Conservation (phyloP, 2,329 filamentous ascomycete genomes). For the Phialophora chinensis region DNA sequence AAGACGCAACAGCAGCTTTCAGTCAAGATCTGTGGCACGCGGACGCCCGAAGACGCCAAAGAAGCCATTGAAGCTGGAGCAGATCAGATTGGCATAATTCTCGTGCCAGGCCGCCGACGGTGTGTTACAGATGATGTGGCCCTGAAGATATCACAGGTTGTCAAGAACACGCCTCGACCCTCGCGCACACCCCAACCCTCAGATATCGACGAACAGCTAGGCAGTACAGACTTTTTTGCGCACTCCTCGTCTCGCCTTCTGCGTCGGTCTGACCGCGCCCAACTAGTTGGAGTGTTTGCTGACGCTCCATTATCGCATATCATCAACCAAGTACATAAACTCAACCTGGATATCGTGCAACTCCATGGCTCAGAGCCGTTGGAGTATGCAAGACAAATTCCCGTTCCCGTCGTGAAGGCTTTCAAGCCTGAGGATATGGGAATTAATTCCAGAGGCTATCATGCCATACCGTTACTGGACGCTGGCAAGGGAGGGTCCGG, state of each 20-base stretch:
- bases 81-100: conserved; percentile 90
- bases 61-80: conserved; percentile 84
- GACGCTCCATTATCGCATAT: conserved; percentile 86
- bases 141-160: conserved; percentile 75
- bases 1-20: conserved; percentile 60
- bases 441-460: conserved; percentile 76
- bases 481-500: conserved; percentile 84
- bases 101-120: conserved; percentile 81
- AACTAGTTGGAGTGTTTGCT: conserved; percentile 92
- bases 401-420: conserved; percentile 86
- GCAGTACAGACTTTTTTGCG: conserved; percentile 73
- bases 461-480: conserved; percentile 83
- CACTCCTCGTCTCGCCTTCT: conserved; percentile 57
- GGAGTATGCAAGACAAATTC: conserved; percentile 88
- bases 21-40: conserved; percentile 95
- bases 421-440: conserved; percentile 80
- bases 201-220: conserved; percentile 43
- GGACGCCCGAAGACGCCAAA: conserved; percentile 78
- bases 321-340: conserved; percentile 74
- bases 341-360: conserved; percentile 86
- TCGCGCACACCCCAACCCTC: conserved; percentile 41
- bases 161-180: conserved; percentile 61
- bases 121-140: conserved; percentile 80
- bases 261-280: conserved; percentile 64
- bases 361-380: conserved; percentile 90